Percentiles rank a stretch among this genome's conserved stretches.
phyloP scores from a whole-genome alignment of 2,329 filamentous ascomycete species.

The Fusarium dlaminii region DNA sequence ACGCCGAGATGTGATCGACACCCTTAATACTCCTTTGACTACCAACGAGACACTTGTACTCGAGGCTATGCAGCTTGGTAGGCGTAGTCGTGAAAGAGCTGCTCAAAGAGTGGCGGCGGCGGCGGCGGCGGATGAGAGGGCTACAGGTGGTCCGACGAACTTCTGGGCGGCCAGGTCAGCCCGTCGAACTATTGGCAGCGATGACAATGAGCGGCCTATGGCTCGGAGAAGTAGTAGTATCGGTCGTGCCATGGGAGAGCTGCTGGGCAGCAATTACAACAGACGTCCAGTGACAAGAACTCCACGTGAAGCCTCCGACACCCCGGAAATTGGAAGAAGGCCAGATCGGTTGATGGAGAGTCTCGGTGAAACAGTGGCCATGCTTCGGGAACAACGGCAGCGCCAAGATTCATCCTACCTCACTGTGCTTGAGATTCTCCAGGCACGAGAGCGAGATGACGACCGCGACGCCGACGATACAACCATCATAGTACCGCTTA shows the following conservation, averaged over 20 bases:
- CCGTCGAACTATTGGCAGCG: slow-evolving; percentile 32
- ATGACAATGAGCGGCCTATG: slow-evolving; percentile 42
- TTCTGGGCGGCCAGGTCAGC: slow-evolving; percentile 26
- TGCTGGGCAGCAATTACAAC: slow-evolving; percentile 49
- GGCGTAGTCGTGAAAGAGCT: slow-evolving; percentile 59
- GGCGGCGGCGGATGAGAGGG: slow-evolving; percentile 25
- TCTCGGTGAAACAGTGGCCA: slow-evolving; percentile 49
- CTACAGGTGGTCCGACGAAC: slow-evolving; percentile 4
- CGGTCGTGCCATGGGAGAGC: slow-evolving; percentile 52
- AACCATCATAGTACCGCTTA: slow-evolving; percentile 49
- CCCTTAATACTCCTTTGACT: slow-evolving; percentile 61
- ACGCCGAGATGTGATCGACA: slow-evolving; percentile 50
- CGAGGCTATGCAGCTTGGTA: slow-evolving; percentile 64
- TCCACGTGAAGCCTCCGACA: slow-evolving; percentile 44
- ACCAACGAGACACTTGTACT: slow-evolving; percentile 65
- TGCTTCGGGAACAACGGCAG: slow-evolving; percentile 50
- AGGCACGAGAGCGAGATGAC: slow-evolving; percentile 46
- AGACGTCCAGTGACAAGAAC: slow-evolving; percentile 48
- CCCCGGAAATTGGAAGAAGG: slow-evolving; percentile 30
- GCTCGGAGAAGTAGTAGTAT: slow-evolving; percentile 50
- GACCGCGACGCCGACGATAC: slow-evolving; percentile 50
- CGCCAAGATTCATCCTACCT: slow-evolving; percentile 50
- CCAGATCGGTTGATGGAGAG: slow-evolving; percentile 48
- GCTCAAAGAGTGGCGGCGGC: slow-evolving; percentile 37
- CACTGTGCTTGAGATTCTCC: slow-evolving; percentile 51